phyloP scores from a whole-genome alignment of 2,329 filamentous ascomycete species.

The Mollisia scopiformis region DNA sequence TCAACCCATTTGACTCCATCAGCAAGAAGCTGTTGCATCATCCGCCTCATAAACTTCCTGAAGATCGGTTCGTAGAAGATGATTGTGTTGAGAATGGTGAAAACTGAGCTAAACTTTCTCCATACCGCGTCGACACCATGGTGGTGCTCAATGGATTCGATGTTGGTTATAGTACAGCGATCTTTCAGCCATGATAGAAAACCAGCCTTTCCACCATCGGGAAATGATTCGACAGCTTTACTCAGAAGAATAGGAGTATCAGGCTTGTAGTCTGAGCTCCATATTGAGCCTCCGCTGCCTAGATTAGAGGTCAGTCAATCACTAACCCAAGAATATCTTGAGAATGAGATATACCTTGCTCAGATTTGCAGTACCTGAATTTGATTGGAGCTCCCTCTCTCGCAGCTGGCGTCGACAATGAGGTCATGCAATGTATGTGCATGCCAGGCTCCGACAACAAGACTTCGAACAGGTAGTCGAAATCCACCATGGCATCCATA shows the following conservation, averaged over 20 bases:
- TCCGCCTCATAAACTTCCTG: slow-evolving; percentile 70
- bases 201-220: slow-evolving; percentile 68
- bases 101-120: slow-evolving; percentile 78
- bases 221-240: slow-evolving; percentile 73
- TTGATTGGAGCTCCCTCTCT: slow-evolving; percentile 57
- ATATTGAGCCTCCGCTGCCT: slow-evolving; percentile 56
- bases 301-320: slow-evolving; percentile 7
- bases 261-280: slow-evolving; percentile 65
- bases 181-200: slow-evolving; percentile 80
- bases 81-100: slow-evolving; percentile 72
- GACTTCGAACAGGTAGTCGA: slow-evolving; percentile 76
- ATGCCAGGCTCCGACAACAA: slow-evolving; percentile 75
- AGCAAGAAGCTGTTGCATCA: slow-evolving; percentile 72
- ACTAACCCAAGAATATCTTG: not conserved
- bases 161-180: slow-evolving; percentile 70
- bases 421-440: slow-evolving; percentile 64
- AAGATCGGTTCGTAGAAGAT: slow-evolving; percentile 92
- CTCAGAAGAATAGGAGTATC: slow-evolving; percentile 41
- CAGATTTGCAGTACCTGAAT: slow-evolving; percentile 62
- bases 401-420: slow-evolving; percentile 55
- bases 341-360: slow-evolving; percentile 29
- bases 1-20: slow-evolving; percentile 89
- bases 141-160: slow-evolving; percentile 78
- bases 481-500: slow-evolving; percentile 87
- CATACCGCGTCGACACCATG: slow-evolving; percentile 84